Base-by-base conservation (phyloP, 1,284 basidiomycete species). In the Leccinum cinnamomeum region DNA sequence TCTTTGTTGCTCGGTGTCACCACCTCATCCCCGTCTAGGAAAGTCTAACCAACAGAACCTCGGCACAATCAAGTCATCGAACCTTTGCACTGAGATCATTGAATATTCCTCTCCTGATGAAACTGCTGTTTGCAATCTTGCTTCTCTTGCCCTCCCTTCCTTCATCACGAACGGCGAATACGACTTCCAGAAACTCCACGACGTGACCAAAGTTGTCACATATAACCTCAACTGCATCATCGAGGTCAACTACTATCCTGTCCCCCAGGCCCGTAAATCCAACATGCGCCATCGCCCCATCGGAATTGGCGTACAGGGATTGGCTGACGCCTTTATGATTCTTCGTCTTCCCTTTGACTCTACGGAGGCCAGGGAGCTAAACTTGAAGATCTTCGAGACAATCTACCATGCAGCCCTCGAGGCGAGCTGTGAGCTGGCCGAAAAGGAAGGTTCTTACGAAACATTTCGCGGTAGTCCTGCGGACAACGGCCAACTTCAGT, bases 21-120 rank as follows among this genome's bases (percentile, higher is more conserved):
- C 57, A 20, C 46, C 60, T 65, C 35, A 62, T 58, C 57, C 39
- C 55, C 20, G 8, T 64, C 25, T 67, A 95, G 90, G 83, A 70
- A 98, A 98, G 79, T 97, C 95, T 44, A 99, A 99, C 81, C 97
- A 99, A 79, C 91, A 97, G 82, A 98, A 99, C 79, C 86, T 99
- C 46, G 97, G 97, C 56, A 97, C 94, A 18, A 99, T 99, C 89
- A 99, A 98, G 83, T 97, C 94, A 5, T 98, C 97, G 63, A 99
- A 99, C 78, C 82, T 99, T 53, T 99, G 97, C 82, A 98, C 97
- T 11, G 97, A 99, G 78, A 99, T 99, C 76, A 93, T 99, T 76
- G 95, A 99, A 79, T 99, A 98, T 81, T 97, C 94, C 58, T 87
- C 97, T 11, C 96, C 97, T 1, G 97, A 99, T 63, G 97, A 99